Evolutionary conservation across 441 rosid genomes (phyloP), one percentile per base, ranked within the genome.

Genomic region (Croton laevigatus): DNA sequence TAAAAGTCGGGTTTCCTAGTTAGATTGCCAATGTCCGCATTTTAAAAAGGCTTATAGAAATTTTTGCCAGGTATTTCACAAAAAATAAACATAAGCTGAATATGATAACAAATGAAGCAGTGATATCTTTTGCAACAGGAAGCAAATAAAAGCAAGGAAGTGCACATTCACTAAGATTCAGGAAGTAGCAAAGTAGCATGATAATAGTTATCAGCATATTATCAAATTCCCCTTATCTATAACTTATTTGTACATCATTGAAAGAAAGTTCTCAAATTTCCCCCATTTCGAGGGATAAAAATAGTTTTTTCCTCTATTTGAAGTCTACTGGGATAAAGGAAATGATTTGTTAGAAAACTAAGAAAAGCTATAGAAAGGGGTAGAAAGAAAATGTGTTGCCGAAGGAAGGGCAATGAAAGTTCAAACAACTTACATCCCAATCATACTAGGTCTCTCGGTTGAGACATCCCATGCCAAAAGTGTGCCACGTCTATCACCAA

Each of bases 381-480:
- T 23, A 22, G 32, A 64, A 63, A 36, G 32, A 32, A 19, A 48
- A 62, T 49, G 64, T 52, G 49, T 57, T 17, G 42, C 44, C 32
- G 70, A 45, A 38, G 74, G 37, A 69, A 75, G 63, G 63, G 2
- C 32, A 19, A 37, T 13, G 65, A 22, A 59, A 53, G 22, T 14
- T 27, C 62, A 71, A 63, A 68, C 48, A 71, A 83, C 91, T 87
- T 78, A 93, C 99, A 96, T 96, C 82, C 98, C 99, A 75, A 96
- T 90, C 98, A 93, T 88, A 78, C 71, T 89, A 55, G 98, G 99
- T 73, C 98, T 93, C 80, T 96, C 98, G 16, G 97, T 91, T 76
- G 99, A 96, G 75, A 96, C 93, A 88, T 96, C 99, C 99, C 99
- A 96, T 4, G 98, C 98, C 84, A 96, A 79, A 77, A 96, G 91